Evolutionary conservation across 2,329 filamentous ascomycete species (phyloP), one percentile per base, ranked within the genome.

Genomic region (Fusarium anthophilum): DNA sequence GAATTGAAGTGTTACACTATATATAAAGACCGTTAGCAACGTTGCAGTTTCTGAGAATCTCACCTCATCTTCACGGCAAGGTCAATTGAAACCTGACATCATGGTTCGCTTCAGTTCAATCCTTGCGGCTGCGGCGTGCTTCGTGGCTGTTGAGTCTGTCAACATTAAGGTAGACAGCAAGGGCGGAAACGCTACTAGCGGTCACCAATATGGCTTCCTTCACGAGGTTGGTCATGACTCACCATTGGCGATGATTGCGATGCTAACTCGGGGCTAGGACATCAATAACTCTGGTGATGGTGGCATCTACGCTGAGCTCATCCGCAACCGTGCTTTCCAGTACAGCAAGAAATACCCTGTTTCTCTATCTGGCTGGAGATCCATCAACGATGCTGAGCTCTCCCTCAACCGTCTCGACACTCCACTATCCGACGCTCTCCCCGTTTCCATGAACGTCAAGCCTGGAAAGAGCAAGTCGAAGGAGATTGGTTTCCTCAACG

Each of bases 261-360:
- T 9, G 20, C 66, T 68, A 8, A 68, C 37, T 14, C 8, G 6
- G 6, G 10, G 17, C 1, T 15, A 90, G 87, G 89, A 90, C 61
- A 91, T 91, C 79, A 90, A 90, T 80, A 89, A 92, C 79, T 91
- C 89, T 5, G 91, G 92, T 6, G 92, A 94, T 77, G 92, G 92
- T 28, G 92, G 92, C 10, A 88, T 94, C 70, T 94, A 94, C 78
- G 92, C 90, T 55, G 91, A 94, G 78, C 81, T 94, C 63, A 88
- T 94, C 64, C 88, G 87, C 58, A 94, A 94, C 81, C 87, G 91
- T 55, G 92, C 91, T 17, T 93, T 94, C 77, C 92, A 94, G 80
- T 83, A 83, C 61, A 86, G 83, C 67, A 80, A 82, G 26, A 74
- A 77, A 22, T 86, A 80, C 68, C 84, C 84, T 8, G 80, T 82